Percentiles rank a stretch among this genome's conserved stretches.
Evolutionary conservation across 202 grass and related monocot species (phyloP).

Genomic region (Setaria italica): DNA sequence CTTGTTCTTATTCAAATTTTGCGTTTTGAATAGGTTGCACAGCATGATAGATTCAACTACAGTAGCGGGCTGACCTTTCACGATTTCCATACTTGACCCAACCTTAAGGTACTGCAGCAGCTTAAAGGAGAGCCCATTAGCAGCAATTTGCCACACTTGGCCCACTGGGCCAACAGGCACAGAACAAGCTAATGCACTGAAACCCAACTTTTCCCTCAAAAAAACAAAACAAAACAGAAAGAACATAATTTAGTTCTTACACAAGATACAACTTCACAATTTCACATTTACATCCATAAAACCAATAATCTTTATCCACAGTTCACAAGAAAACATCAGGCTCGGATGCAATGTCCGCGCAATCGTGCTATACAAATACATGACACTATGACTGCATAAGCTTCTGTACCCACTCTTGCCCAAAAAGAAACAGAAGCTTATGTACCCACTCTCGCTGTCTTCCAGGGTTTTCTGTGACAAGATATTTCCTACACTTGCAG

Average conservation of each 20-base stretch:
- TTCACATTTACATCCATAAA: not conserved
- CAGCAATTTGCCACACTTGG: not conserved
- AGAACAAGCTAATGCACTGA: not conserved
- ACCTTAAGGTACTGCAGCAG: no score
- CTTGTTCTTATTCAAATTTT: no score
- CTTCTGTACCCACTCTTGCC: no score
- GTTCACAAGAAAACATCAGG: not conserved
- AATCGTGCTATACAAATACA: not conserved
- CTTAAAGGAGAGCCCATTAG: no score
- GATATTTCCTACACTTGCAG: no score
- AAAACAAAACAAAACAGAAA: not conserved
- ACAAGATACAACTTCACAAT: not conserved
- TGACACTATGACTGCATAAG: not conserved
- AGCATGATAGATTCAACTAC: no score
- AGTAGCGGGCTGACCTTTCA: no score
- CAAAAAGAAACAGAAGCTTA: no score
- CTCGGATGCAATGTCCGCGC: not conserved
- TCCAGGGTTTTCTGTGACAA: no score
- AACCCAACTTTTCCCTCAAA: not conserved
- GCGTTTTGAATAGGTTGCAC: no score
- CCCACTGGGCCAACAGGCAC: not conserved
- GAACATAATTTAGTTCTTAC: not conserved
- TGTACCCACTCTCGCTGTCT: no score
- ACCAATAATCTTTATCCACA: not conserved
- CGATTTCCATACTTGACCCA: no score